These are phyloP conservation scores for Eutrema japonicum DNA, from an alignment of 345 rosid species.

Conservation along the genomic window DNA sequence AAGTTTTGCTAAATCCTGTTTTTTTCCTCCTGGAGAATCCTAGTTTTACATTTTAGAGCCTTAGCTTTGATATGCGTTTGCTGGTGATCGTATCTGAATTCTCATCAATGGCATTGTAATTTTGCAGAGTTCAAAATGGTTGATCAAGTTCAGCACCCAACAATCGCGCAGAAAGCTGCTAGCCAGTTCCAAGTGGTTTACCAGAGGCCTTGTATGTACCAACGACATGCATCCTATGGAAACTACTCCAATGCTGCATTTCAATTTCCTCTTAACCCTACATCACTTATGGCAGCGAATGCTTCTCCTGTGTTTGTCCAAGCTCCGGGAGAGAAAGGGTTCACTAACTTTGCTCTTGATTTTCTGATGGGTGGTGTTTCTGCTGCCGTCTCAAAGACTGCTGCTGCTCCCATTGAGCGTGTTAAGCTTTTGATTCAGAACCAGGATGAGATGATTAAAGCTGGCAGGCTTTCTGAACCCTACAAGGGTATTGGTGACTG, in stretches of 20 bases:
- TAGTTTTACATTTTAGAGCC: too few species aligned
- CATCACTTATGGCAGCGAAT: conserved; percentile 47
- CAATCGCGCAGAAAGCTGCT: conserved; percentile 67
- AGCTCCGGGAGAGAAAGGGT: conserved; percentile 76
- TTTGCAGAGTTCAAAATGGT: conserved; percentile 65
- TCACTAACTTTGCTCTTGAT: conserved; percentile 63
- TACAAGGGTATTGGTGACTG: conserved; percentile 88
- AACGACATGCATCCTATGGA: conserved; percentile 58
- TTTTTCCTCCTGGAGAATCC: too few species aligned
- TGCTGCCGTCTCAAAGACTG: conserved; percentile 85
- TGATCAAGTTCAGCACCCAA: conserved; percentile 77
- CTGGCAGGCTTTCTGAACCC: conserved; percentile 76
- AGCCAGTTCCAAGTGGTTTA: conserved; percentile 62
- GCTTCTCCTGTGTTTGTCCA: conserved; percentile 60
- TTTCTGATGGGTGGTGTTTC: conserved; percentile 89
- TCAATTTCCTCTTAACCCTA: conserved; percentile 47
- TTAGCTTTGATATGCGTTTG: neutral
- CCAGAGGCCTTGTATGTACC: conserved; percentile 59
- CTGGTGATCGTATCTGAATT: neutral
- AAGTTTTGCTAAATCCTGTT: too few species aligned
- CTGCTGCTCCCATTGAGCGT: conserved; percentile 94
- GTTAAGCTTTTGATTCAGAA: conserved; percentile 82
- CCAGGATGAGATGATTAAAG: conserved; percentile 84
- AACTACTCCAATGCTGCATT: conserved; percentile 72
- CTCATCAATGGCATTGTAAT: neutral